Conservation (phyloP, 345 rosid genomes). For the Citrus sp. region DNA sequence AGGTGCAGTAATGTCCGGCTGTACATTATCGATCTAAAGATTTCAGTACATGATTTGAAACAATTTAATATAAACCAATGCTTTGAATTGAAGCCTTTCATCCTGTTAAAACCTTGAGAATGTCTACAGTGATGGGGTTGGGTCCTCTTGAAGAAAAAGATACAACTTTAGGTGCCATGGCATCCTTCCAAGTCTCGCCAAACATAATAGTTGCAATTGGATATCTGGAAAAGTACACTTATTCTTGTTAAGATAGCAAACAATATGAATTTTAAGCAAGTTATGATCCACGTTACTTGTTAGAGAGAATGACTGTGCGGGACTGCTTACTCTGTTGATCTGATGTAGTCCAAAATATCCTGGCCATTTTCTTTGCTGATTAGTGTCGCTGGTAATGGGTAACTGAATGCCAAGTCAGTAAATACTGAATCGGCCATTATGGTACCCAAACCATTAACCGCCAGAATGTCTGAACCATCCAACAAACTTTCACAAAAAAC, state of each 20-base stretch:
- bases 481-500: slow-evolving; percentile 8
- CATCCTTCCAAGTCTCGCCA: slow-evolving; percentile 11
- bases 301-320: not conserved
- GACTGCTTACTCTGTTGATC: slow-evolving; percentile 7
- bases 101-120: slow-evolving; percentile 18
- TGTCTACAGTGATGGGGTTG: slow-evolving; percentile 18
- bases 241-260: not conserved
- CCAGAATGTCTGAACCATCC: slow-evolving; percentile 4
- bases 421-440: slow-evolving; percentile 8
- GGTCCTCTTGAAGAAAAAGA: slow-evolving; percentile 34
- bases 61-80: not conserved
- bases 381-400: slow-evolving; percentile 13
- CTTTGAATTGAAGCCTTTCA: not conserved
- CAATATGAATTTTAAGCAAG: not conserved
- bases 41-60: not conserved
- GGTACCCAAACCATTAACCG: slow-evolving; percentile 1
- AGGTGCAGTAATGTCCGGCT: slow-evolving; percentile 33
- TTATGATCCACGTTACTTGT: not conserved
- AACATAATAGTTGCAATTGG: slow-evolving; percentile 22
- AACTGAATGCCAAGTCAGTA: slow-evolving; percentile 8
- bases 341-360: slow-evolving; percentile 14
- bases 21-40: not conserved
- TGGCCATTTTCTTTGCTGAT: not conserved
- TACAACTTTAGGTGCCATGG: slow-evolving; percentile 22
- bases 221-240: not conserved